Percentiles rank a stretch among this genome's conserved stretches.
phyloP scores from a whole-genome alignment of 2,329 filamentous ascomycete genomes.

The Fusarium sp. region DNA sequence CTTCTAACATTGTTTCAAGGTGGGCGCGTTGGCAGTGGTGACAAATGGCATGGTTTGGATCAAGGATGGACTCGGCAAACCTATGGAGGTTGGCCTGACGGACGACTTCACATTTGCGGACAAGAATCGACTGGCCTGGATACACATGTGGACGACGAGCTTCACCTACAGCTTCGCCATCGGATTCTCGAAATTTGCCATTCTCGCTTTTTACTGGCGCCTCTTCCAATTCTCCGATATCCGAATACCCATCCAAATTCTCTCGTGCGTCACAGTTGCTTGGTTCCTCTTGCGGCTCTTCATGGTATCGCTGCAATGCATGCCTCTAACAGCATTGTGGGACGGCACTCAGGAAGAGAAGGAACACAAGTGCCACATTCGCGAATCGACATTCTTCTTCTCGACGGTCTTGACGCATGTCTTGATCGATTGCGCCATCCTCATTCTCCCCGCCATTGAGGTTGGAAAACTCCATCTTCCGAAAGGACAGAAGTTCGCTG shows the following conservation, averaged over 20 bases:
- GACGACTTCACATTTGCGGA: constrained; percentile 32
- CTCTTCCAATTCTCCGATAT: constrained; percentile 51
- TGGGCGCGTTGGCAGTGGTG: constrained; percentile 39
- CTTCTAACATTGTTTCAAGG: constrained; percentile 15
- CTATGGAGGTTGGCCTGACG: constrained; percentile 33
- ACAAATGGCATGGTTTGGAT: constrained; percentile 40
- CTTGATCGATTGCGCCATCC: constrained; percentile 52
- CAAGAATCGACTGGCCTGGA: constrained; percentile 36
- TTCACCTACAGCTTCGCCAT: constrained; percentile 50
- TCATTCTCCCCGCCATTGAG: constrained; percentile 52
- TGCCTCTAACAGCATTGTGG: constrained; percentile 55
- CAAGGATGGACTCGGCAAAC: constrained; percentile 33
- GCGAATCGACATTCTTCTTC: constrained; percentile 53
- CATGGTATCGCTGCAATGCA: constrained; percentile 53
- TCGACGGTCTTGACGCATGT: constrained; percentile 52
- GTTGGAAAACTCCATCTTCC: constrained; percentile 52
- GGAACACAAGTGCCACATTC: constrained; percentile 50
- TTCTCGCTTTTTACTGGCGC: constrained; percentile 52
- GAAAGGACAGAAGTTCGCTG: constrained; percentile 48
- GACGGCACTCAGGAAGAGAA: constrained; percentile 43
- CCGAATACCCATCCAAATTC: constrained; percentile 48
- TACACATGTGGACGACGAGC: constrained; percentile 49
- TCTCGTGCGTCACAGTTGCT: constrained; percentile 41
- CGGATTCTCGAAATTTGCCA: constrained; percentile 50
- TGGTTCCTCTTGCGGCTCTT: constrained; percentile 53